These are phyloP conservation scores for Penicillium sp. DNA, from an alignment of 2,329 filamentous ascomycete species.

Conservation along the genomic window DNA sequence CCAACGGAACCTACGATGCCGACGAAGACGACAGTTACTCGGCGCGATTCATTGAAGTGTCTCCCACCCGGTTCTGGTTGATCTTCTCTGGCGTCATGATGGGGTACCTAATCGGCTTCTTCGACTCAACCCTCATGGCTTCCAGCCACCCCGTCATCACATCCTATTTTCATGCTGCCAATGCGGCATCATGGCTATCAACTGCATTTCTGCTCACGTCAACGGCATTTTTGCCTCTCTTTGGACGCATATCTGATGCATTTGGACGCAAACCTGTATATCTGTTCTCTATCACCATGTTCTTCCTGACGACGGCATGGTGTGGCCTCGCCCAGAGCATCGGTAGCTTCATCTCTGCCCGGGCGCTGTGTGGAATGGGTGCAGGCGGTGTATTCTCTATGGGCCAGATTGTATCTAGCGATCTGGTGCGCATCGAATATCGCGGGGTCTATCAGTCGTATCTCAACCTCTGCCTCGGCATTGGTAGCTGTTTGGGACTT, in stretches of 20 bases:
- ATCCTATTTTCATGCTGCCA: conserved; percentile 71
- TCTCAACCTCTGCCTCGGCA: conserved; percentile 37
- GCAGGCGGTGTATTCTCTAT: conserved; percentile 69
- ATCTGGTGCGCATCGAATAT: conserved; percentile 69
- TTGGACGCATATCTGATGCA: conserved; percentile 69
- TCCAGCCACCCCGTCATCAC: conserved; percentile 77
- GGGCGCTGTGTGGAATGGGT: conserved; percentile 67
- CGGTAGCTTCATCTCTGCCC: conserved; percentile 64
- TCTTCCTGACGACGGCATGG: conserved; percentile 63
- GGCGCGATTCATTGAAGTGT: conserved; percentile 37
- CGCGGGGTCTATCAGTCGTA: conserved; percentile 43
- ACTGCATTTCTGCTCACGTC: conserved; percentile 74
- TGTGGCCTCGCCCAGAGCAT: conserved; percentile 67
- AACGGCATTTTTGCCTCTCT: conserved; percentile 69
- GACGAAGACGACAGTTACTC: conserved; percentile 23
- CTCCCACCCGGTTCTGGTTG: conserved; percentile 53
- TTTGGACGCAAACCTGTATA: conserved; percentile 66
- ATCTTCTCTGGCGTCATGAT: conserved; percentile 58
- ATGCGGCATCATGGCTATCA: conserved; percentile 76
- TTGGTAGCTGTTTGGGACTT: conserved; percentile 37
- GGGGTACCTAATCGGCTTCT: conserved; percentile 56
- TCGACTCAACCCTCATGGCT: conserved; percentile 77
- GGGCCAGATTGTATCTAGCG: conserved; percentile 56
- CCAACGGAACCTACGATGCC: conserved; percentile 5
- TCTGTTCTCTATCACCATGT: conserved; percentile 57